phyloP scores from a whole-genome alignment of 1,284 basidiomycete species.

The Cryptococcus amylolentus region DNA sequence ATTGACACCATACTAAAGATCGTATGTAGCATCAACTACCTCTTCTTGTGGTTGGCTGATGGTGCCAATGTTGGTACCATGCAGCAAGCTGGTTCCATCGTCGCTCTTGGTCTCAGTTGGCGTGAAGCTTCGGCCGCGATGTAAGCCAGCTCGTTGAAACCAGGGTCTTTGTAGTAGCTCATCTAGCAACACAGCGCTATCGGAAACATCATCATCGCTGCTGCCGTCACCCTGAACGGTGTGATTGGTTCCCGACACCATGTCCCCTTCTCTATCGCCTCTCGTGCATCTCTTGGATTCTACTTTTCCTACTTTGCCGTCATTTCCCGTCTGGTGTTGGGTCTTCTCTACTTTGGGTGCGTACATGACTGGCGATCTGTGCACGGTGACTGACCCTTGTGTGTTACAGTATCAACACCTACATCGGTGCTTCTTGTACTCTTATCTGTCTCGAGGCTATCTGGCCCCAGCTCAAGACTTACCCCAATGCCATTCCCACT shows the following conservation, averaged over 20 bases:
- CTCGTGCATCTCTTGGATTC: constrained; percentile 73
- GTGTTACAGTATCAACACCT: constrained; percentile 58
- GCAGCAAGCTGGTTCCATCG: constrained; percentile 36
- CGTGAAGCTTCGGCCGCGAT: constrained; percentile 36
- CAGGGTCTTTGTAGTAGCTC: neutral
- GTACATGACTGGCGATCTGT: constrained; percentile 2
- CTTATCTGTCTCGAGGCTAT: constrained; percentile 67
- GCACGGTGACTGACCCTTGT: neutral
- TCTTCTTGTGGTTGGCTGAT: constrained; percentile 39
- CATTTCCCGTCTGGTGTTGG: constrained; percentile 65
- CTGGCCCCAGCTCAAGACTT: constrained; percentile 63
- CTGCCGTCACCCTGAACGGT: constrained; percentile 55
- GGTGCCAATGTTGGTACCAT: constrained; percentile 41
- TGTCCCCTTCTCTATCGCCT: constrained; percentile 67
- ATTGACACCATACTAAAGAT: neutral
- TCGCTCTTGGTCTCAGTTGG: constrained; percentile 40
- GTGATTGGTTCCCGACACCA: constrained; percentile 68
- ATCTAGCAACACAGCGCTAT: constrained; percentile 26
- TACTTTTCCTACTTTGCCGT: constrained; percentile 59
- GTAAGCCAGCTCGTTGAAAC: constrained; percentile 12
- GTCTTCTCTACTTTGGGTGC: constrained; percentile 67
- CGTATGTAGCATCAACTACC: constrained; percentile 31
- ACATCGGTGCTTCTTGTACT: constrained; percentile 31
- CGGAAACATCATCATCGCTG: constrained; percentile 41
- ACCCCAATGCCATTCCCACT: constrained; percentile 62